These are phyloP conservation scores for Yamadazyma ubonensis DNA, from an alignment of 805 yeast genomes.

Conservation along the genomic window DNA sequence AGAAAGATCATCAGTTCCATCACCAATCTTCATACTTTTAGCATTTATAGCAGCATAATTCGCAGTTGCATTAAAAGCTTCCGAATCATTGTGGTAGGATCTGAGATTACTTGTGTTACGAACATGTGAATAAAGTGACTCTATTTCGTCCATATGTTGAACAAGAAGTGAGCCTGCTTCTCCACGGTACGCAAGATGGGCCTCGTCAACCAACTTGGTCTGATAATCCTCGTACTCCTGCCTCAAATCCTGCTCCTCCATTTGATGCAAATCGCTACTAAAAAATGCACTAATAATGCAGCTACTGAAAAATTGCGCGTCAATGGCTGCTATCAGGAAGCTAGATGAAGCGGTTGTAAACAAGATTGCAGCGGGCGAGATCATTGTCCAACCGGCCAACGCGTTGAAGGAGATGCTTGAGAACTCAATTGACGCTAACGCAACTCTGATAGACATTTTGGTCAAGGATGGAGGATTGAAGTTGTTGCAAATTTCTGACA, in stretches of 20 bases:
- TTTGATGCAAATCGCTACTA: background rate
- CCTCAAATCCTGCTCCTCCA: background rate
- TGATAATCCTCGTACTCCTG: constrained; percentile 11
- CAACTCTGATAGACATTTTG: constrained; percentile 70
- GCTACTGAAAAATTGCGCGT: background rate
- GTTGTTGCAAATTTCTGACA: constrained; percentile 81
- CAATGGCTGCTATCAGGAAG: constrained; percentile 21
- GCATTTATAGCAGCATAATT: constrained; percentile 65
- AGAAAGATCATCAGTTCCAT: constrained; percentile 50
- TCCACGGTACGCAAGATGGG: constrained; percentile 14
- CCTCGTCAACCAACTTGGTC: constrained; percentile 9
- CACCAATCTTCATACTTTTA: constrained; percentile 58
- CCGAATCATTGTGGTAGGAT: constrained; percentile 52
- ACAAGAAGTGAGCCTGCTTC: constrained; percentile 11
- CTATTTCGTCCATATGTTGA: constrained; percentile 15
- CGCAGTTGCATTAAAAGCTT: constrained; percentile 58
- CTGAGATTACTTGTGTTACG: constrained; percentile 3
- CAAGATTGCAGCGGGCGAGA: constrained; percentile 96
- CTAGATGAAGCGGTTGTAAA: constrained; percentile 76
- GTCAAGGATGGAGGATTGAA: constrained; percentile 94
- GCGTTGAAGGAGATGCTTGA: constrained; percentile 92
- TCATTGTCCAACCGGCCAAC: constrained; percentile 89
- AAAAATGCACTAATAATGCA: background rate
- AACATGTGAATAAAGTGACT: constrained; percentile 6
- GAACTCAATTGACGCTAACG: constrained; percentile 84